Percentiles rank a stretch among this genome's conserved stretches.
Evolutionary conservation across 2,329 filamentous ascomycete genomes (phyloP).

Genomic region (Scortechinia acanthostroma): DNA sequence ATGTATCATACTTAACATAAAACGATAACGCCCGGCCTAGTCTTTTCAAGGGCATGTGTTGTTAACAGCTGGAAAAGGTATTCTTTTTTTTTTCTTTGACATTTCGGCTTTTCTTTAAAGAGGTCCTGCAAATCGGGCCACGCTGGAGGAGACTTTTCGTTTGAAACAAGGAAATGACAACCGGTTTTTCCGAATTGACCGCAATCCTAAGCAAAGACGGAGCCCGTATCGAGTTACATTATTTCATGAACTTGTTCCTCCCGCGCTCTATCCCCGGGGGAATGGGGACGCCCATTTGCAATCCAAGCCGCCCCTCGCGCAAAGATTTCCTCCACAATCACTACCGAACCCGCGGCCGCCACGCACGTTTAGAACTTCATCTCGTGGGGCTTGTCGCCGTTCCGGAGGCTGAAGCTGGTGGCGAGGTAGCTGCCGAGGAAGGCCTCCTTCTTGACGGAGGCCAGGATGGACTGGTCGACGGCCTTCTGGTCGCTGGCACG

Average conservation of each 20-base stretch:
- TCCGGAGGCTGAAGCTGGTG: slow-evolving; percentile 95
- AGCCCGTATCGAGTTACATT: slow-evolving; percentile 2
- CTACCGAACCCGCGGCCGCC: slow-evolving; percentile 3
- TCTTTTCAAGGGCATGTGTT: not conserved
- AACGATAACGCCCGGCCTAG: not conserved
- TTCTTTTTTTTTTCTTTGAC: not conserved
- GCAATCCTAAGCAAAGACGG: not conserved
- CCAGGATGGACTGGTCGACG: slow-evolving; percentile 90
- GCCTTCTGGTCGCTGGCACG: slow-evolving; percentile 97
- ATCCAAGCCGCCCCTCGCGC: not conserved
- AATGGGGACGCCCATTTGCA: not conserved
- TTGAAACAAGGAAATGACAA: not conserved
- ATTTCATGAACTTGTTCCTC: not conserved
- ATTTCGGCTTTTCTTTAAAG: not conserved
- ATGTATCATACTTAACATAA: slow-evolving; percentile 2
- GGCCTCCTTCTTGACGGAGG: slow-evolving; percentile 97
- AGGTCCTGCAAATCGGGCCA: not conserved
- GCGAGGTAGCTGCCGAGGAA: slow-evolving; percentile 88
- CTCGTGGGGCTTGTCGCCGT: slow-evolving; percentile 98
- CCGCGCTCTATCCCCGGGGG: not conserved
- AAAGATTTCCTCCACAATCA: not conserved
- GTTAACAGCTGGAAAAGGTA: not conserved
- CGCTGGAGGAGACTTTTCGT: not conserved
- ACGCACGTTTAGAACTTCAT: slow-evolving; percentile 78
- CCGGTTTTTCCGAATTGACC: not conserved